These are phyloP conservation scores for Termitomyces sp. DNA, from an alignment of 768 basidiomycete species.

Conservation along the genomic window DNA sequence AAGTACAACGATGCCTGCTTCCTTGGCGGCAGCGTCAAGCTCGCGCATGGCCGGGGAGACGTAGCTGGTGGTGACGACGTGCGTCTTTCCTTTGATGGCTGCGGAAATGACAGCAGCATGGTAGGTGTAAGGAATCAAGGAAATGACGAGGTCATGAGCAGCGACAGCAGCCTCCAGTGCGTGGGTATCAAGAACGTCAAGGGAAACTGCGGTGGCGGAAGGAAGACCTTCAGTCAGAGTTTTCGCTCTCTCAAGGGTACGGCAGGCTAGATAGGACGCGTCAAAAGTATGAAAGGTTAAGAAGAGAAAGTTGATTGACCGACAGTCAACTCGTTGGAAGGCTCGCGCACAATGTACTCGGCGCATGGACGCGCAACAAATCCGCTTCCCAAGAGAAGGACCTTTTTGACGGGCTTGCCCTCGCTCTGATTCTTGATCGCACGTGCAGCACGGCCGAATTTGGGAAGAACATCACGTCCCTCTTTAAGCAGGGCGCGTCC, in stretches of 20 bases:
- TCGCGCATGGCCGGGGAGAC: constrained; percentile 88
- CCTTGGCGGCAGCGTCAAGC: constrained; percentile 73
- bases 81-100: constrained; percentile 81
- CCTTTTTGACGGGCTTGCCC: constrained; percentile 48
- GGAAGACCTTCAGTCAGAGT: constrained; percentile 64
- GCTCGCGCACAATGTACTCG: constrained; percentile 83
- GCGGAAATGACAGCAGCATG: constrained; percentile 89
- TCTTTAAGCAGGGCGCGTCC: constrained; percentile 71
- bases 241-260: constrained; percentile 75
- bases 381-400: constrained; percentile 91
- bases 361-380: constrained; percentile 96
- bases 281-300: neutral
- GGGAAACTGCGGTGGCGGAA: constrained; percentile 65
- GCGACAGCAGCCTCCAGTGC: constrained; percentile 80
- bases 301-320: constrained; percentile 37
- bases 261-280: constrained; percentile 57
- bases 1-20: constrained; percentile 89
- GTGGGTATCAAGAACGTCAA: constrained; percentile 70
- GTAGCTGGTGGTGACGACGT: constrained; percentile 96
- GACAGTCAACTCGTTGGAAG: constrained; percentile 79
- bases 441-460: constrained; percentile 62
- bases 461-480: constrained; percentile 62
- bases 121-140: constrained; percentile 92
- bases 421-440: constrained; percentile 27
- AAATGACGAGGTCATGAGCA: constrained; percentile 89